A percentile compares a stretch with the other conserved stretches of the same genome.
Conservation (phyloP, 352 stramenopile species). For the Aphanomyces stellatus region DNA sequence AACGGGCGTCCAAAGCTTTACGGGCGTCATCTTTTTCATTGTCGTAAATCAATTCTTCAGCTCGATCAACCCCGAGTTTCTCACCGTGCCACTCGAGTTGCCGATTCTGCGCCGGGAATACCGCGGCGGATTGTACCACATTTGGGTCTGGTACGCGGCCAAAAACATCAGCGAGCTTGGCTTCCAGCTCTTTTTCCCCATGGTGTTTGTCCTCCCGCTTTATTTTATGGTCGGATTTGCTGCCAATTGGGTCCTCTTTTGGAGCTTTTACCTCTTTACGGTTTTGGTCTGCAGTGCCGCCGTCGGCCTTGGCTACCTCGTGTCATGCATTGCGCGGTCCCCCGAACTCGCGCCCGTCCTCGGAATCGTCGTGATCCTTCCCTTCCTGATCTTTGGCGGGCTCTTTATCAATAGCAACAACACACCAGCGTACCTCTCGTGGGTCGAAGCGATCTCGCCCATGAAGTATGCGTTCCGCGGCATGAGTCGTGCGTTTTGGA, state of each 20-base stretch:
- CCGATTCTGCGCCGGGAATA: slow-evolving; percentile 41
- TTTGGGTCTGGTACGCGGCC: slow-evolving; percentile 36
- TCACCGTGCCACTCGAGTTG: slow-evolving; percentile 34
- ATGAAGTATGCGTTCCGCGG: slow-evolving; percentile 35
- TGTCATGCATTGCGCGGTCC: slow-evolving; percentile 27
- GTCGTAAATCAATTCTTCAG: slow-evolving; percentile 41
- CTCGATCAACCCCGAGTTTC: slow-evolving; percentile 28
- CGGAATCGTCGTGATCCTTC: slow-evolving; percentile 29
- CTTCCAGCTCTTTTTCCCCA: slow-evolving; percentile 36
- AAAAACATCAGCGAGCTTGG: slow-evolving; percentile 46
- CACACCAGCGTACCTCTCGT: slow-evolving; percentile 33
- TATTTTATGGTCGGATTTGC: slow-evolving; percentile 40
- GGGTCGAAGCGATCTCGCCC: slow-evolving; percentile 37
- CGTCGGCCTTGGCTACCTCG: slow-evolving; percentile 31
- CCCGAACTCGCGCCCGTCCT: slow-evolving; percentile 32
- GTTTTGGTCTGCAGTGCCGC: slow-evolving; percentile 31
- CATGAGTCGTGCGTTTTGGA: slow-evolving; percentile 19
- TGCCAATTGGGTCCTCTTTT: slow-evolving; percentile 28
- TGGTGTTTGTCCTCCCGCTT: slow-evolving; percentile 29
- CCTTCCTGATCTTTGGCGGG: slow-evolving; percentile 37
- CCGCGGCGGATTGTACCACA: slow-evolving; percentile 26
- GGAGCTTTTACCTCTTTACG: slow-evolving; percentile 31
- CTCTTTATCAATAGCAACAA: slow-evolving; percentile 36
- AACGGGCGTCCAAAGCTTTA: slow-evolving; percentile 35
- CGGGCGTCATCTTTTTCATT: slow-evolving; percentile 37